A percentile compares a stretch with the other conserved stretches of the same genome.
These are phyloP conservation scores for Rubia yunnanensis DNA, from an alignment of 257 asterid genomes.

Conservation along the genomic window DNA sequence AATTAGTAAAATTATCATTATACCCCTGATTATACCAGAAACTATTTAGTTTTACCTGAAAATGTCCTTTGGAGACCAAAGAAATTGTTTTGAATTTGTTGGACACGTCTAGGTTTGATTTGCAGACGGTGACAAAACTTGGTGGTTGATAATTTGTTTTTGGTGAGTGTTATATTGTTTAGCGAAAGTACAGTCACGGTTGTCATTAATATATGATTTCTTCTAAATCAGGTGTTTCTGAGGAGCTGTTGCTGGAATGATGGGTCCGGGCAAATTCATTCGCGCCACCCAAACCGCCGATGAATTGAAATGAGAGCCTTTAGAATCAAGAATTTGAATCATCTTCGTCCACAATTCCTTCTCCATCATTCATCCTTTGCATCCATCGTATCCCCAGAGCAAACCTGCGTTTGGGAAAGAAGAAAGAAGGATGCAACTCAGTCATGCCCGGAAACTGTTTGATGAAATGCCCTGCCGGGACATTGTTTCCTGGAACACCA, in stretches of 20 bases:
- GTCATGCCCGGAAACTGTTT: constrained; percentile 50
- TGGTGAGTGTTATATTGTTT: neutral
- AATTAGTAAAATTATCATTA: no score
- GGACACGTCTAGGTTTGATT: no score
- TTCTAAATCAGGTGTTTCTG: constrained; percentile 2
- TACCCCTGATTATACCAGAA: no score
- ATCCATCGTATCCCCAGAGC: constrained; percentile 15
- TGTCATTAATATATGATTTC: neutral
- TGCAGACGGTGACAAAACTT: no score
- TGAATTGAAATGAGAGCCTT: constrained; percentile 45
- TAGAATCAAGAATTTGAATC: constrained; percentile 18
- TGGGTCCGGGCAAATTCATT: constrained; percentile 41
- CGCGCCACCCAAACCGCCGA: neutral
- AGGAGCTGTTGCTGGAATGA: constrained; percentile 9
- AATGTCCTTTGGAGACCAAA: no score
- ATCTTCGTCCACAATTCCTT: constrained; percentile 3
- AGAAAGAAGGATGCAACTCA: constrained; percentile 20
- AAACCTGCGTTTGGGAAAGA: constrained; percentile 13
- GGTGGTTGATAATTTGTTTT: no score
- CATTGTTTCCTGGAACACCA: constrained; percentile 81
- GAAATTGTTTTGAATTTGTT: no score
- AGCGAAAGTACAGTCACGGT: neutral
- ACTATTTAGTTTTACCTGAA: no score
- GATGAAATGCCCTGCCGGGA: constrained; percentile 57
- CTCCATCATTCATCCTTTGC: constrained; percentile 25